These are phyloP conservation scores for Buxus sempervirens DNA, from an alignment of 164 flowering plant species.

Conservation along the genomic window DNA sequence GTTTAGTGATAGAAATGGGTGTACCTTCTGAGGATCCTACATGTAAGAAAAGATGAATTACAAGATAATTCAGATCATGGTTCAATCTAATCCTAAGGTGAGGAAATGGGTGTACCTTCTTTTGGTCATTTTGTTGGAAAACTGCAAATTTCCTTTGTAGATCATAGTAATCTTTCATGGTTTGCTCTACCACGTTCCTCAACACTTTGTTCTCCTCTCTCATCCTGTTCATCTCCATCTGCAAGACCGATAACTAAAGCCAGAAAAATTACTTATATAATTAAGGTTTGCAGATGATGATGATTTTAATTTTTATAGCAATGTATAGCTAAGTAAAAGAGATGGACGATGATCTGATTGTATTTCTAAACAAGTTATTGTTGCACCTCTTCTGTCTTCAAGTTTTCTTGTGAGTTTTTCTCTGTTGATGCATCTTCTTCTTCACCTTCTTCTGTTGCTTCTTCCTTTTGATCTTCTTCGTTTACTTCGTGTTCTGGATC, in stretches of 20 bases:
- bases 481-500: background rate
- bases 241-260: constrained; percentile 35
- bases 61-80: background rate
- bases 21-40: constrained; percentile 41
- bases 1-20: constrained; percentile 34
- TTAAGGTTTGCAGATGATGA: background rate
- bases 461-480: constrained; percentile 1
- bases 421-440: constrained; percentile 14
- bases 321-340: background rate
- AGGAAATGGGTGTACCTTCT: constrained; percentile 23
- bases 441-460: constrained; percentile 5
- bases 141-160: constrained; percentile 50
- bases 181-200: constrained; percentile 55
- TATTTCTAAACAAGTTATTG: background rate
- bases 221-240: constrained; percentile 56
- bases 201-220: constrained; percentile 65
- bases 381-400: constrained; percentile 34
- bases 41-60: background rate
- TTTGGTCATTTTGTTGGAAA: constrained; percentile 31
- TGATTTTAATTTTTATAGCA: background rate
- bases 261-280: background rate
- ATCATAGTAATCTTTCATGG: constrained; percentile 58
- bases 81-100: background rate
- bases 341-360: background rate
- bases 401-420: constrained; percentile 20